Evolutionary conservation across 768 basidiomycete species (phyloP), one percentile per base, ranked within the genome.

Genomic region (Dendrothele bispora): DNA sequence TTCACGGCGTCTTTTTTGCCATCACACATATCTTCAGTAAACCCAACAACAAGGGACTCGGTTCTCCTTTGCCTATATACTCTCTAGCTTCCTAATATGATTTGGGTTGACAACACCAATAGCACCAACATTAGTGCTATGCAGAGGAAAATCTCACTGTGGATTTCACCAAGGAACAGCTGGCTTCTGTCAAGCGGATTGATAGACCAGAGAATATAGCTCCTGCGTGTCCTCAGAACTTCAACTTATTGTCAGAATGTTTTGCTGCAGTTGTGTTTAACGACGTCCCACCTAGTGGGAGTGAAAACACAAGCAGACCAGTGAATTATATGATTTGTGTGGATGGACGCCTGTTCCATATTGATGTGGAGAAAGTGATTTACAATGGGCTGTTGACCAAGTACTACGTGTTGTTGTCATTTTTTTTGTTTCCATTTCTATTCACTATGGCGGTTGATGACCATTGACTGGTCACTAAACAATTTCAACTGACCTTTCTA

Each of bases 321-420:
- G 56, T 87, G 53, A 81, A 84, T 50, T 91, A 91, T 60, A 90
- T 86, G 0, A 76, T 90, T 46, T 68, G 74, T 28, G 84, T 80
- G 0, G 89, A 91, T 60, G 74, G 69, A 3, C 86, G 88, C 10
- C 67, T 90, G 15, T 55, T 61, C 18, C 78, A 80, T 51, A 78
- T 90, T 52, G 77, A 91, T 55, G 88, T 88, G 1, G 69, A 90
- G 61, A 68, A 68, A 43, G 67, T 83, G 38, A 72, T 88, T 53
- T 91, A 18, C 89, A 91, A 52, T 84, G 88, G 77, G 84, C 87
- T 8, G 69, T 91, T 28, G 89, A 91, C 55, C 71, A 79, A 60
- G 87, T 84, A 51, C 22, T 78, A 12, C 7, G n/a, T 14, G 15
- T 36, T 36, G 5, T 44, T 24, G 5, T 30, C 11, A 3, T 32